Base-by-base conservation (phyloP, 768 basidiomycete genomes). In the Psilocybe sp. region DNA sequence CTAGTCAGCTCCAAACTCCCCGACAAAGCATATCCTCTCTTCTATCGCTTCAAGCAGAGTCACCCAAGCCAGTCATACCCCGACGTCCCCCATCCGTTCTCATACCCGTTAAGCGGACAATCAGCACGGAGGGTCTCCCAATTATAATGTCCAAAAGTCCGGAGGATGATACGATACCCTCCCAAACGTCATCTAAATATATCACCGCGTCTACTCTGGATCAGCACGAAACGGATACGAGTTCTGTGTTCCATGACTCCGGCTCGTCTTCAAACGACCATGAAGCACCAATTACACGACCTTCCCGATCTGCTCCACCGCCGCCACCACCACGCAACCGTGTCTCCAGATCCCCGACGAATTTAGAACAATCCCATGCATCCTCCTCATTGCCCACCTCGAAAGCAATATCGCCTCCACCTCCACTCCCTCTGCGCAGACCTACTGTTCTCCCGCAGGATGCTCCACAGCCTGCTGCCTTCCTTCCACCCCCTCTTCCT, bases 381-480 rank as follows among this genome's bases (percentile, higher is more conserved):
- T 47, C 59, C 33, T 36, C 51, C 34, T 56, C 47, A 15, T 32
- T 46, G 8, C 52, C 61, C 9, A 38, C 56, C 14, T 47, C 56
- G 1, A 61, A 51, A 12, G 60, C 34, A 2, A 18, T 54, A 15
- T 35, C 66, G 14, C 69, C 67, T 20, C 74, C 74, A 16, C 75
- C 81, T 8, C 78, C 78, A 8, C 66, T 78, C 20, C 80, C 80
- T 13, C 56, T 69, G 7, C 74, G 81, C 40, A 67, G 75, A 16
- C 60, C 55, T 41, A 71, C 66, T 4, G 44, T 62, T 19, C 33
- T 36, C 46, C 28, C 51, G 36, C 52, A 46, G 31, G 64, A 65
- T 49, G 61, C 51, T 19, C 50, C 8, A 44, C 23, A 28, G 7
- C 16, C 39, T 10, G 48, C 50, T 14, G 19, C 50, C 7, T 49